These are phyloP conservation scores for Withania somnifera DNA, from an alignment of 305 asterid genomes.

Conservation along the genomic window DNA sequence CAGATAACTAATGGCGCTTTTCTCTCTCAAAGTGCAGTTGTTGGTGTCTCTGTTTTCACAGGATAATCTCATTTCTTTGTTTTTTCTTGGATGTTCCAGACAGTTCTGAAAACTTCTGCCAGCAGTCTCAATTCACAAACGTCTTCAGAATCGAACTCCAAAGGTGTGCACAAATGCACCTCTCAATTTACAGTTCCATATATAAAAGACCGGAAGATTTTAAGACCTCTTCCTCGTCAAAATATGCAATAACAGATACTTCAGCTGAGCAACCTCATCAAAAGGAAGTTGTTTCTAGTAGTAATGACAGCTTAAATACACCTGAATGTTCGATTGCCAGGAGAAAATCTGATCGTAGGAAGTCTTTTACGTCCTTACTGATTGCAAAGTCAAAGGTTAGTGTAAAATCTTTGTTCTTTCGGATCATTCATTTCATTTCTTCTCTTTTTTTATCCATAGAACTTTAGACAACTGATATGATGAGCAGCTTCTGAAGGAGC, in stretches of 20 bases:
- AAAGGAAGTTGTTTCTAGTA: conserved; percentile 30
- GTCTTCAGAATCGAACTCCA: conserved; percentile 28
- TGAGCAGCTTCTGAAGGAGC: conserved; percentile 35
- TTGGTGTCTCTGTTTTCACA: neutral
- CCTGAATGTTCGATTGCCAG: conserved; percentile 9
- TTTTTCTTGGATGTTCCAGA: conserved; percentile 25
- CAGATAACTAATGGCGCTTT: neutral
- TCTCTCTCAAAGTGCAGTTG: neutral
- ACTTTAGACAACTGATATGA: conserved; percentile 4
- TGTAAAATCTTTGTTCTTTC: conserved; percentile 4
- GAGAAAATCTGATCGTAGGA: conserved; percentile 60
- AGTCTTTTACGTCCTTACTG: conserved; percentile 57
- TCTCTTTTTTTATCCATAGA: neutral
- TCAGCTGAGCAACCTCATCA: conserved; percentile 29
- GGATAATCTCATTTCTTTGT: neutral
- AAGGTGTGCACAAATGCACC: conserved; percentile 28
- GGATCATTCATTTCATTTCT: neutral
- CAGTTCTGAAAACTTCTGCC: conserved; percentile 19
- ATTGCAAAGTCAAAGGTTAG: conserved; percentile 66
- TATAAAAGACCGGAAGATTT: conserved; percentile 38
- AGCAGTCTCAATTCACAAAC: conserved; percentile 24
- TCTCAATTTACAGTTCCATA: conserved; percentile 28
- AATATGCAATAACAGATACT: conserved; percentile 25
- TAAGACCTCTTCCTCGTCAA: conserved; percentile 21
- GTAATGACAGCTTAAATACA: conserved; percentile 11